phyloP scores from a whole-genome alignment of 768 basidiomycete species.

The Suillus clintonianus region DNA sequence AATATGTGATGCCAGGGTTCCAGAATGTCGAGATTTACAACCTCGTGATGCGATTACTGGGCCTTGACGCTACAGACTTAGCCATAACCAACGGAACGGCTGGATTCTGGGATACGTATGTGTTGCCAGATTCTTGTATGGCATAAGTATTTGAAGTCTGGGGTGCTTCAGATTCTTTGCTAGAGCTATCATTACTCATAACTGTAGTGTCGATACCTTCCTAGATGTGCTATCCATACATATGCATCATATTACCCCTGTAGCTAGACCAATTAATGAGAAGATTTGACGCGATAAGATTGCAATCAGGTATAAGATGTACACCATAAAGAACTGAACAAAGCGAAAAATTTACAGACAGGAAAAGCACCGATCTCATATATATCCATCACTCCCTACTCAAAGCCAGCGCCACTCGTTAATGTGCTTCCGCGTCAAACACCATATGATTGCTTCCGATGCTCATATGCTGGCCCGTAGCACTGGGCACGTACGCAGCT shows the following conservation, averaged over 20 bases:
- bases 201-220: not conserved
- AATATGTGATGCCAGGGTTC: constrained; percentile 82
- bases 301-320: constrained; percentile 2
- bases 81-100: constrained; percentile 74
- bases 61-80: constrained; percentile 49
- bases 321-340: not conserved
- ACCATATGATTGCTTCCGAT: constrained; percentile 54
- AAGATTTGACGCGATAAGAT: not conserved
- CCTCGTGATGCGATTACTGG: constrained; percentile 75
- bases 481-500: constrained; percentile 74
- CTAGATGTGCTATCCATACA: not conserved
- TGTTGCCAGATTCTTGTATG: constrained; percentile 26
- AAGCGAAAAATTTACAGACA: not conserved
- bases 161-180: not conserved
- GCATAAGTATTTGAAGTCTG: not conserved
- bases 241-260: not conserved
- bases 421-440: constrained; percentile 70
- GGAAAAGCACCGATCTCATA: not conserved
- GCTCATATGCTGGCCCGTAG: constrained; percentile 58
- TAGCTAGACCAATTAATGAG: not conserved
- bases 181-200: not conserved
- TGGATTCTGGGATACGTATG: constrained; percentile 84
- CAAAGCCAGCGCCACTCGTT: not conserved
- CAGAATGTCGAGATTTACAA: constrained; percentile 85
- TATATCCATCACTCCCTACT: not conserved